Percentiles rank a stretch among this genome's conserved stretches.
Evolutionary conservation across 2,329 filamentous ascomycete species (phyloP).

Genomic region (Plectosphaerella cucumerina): DNA sequence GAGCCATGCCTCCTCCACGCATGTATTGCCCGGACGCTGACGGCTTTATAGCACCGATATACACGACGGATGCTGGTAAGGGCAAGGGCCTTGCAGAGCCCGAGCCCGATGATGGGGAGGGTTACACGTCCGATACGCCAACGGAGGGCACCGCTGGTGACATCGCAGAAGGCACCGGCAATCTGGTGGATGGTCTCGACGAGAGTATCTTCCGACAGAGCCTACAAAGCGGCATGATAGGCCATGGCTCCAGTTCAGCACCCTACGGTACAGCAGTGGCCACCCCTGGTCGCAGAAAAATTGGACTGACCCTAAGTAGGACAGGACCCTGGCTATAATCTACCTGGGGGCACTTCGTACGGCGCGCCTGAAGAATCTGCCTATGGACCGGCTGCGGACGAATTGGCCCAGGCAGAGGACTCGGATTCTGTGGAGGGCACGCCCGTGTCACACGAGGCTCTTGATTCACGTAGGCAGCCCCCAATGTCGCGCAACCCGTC

Average conservation of each 20-base stretch:
- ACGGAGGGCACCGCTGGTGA: background rate
- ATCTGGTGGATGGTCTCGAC: background rate
- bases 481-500: too few relatives aligned
- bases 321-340: too few relatives aligned
- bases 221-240: background rate
- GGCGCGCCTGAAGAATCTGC: background rate
- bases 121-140: background rate
- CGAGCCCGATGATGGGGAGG: conserved; percentile 2
- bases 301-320: too few relatives aligned
- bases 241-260: background rate
- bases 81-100: conserved; percentile 1
- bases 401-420: background rate
- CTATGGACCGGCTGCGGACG: background rate
- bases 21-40: too few relatives aligned
- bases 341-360: too few relatives aligned
- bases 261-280: conserved; percentile 2
- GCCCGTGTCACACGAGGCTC: background rate
- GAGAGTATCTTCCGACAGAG: background rate
- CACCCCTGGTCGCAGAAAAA: too few relatives aligned
- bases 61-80: background rate
- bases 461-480: conserved; percentile 31
- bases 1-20: background rate
- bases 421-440: background rate
- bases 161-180: conserved; percentile 5
- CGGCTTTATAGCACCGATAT: background rate